Percentiles rank a stretch among this genome's conserved stretches.
Conservation (phyloP, 805 yeast genomes). For the Candida tallmaniae region DNA sequence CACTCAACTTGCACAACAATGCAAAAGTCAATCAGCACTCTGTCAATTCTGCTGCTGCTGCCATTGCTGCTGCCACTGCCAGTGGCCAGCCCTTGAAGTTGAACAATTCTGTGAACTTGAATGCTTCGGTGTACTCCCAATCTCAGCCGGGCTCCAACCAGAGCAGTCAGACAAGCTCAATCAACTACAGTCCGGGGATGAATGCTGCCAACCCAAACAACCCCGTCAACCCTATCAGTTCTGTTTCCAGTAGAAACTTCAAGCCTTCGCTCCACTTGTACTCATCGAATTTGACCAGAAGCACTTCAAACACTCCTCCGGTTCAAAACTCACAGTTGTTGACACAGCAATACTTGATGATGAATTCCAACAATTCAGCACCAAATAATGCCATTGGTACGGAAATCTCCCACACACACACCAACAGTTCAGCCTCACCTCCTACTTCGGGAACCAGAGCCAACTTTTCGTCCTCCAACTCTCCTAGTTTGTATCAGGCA, state of each 20-base stretch:
- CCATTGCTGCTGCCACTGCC: conserved; percentile 45
- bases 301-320: conserved; percentile 14
- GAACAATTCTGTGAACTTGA: conserved; percentile 16
- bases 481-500: conserved; percentile 8
- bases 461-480: conserved; percentile 4
- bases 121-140: no score
- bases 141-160: conserved; percentile 17
- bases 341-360: conserved; percentile 9
- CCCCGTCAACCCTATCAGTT: background rate
- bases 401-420: conserved; percentile 5
- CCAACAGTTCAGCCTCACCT: conserved; percentile 6
- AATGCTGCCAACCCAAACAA: background rate
- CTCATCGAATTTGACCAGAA: conserved; percentile 3
- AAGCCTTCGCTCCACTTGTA: conserved; percentile 4
- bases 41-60: conserved; percentile 41
- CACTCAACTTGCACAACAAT: conserved; percentile 18
- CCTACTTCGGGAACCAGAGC: conserved; percentile 5
- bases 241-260: background rate
- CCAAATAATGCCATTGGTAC: background rate
- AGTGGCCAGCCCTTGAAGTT: conserved; percentile 42
- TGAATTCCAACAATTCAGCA: background rate
- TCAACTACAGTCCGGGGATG: background rate
- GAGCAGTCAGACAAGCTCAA: background rate
- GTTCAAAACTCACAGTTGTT: conserved; percentile 8
- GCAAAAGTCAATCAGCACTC: conserved; percentile 17